These are phyloP conservation scores for Neoboletus magnificus DNA, from an alignment of 768 basidiomycete genomes.

Conservation along the genomic window DNA sequence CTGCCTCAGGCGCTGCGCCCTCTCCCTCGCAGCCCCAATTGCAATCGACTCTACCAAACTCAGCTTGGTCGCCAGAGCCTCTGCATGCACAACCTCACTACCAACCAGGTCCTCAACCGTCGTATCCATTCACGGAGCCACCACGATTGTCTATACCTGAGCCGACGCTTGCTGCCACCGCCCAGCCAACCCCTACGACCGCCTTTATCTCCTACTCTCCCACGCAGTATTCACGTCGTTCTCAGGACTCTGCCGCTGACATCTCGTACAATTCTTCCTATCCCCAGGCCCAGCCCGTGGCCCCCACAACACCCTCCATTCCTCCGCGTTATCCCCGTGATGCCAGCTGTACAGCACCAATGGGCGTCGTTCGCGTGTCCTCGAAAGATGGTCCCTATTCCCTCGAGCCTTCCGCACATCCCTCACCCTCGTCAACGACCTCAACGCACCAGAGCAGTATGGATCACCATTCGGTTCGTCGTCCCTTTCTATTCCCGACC, in stretches of 20 bases:
- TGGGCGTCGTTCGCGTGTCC: constrained; percentile 29
- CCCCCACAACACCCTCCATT: constrained; percentile 21
- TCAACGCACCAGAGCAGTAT: constrained; percentile 38
- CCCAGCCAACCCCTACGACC: constrained; percentile 28
- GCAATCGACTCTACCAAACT: constrained; percentile 25
- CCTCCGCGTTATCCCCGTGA: constrained; percentile 52
- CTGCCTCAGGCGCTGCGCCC: constrained; percentile 22
- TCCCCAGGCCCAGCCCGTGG: constrained; percentile 23
- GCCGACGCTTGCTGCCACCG: constrained; percentile 26
- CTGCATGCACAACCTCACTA: constrained; percentile 33
- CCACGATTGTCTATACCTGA: constrained; percentile 33
- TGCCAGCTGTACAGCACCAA: constrained; percentile 39
- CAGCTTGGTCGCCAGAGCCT: constrained; percentile 38
- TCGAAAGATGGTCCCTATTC: constrained; percentile 28
- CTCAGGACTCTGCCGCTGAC: constrained; percentile 36
- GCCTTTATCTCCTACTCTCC: constrained; percentile 33
- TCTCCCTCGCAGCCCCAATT: constrained; percentile 30
- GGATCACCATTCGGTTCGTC: constrained; percentile 32
- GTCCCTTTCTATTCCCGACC: constrained; percentile 16
- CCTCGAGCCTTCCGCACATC: constrained; percentile 30
- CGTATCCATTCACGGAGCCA: constrained; percentile 26
- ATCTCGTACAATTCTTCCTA: constrained; percentile 35
- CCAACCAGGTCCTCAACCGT: constrained; percentile 15
- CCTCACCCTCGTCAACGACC: constrained; percentile 42
- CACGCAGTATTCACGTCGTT: constrained; percentile 30